phyloP scores from a whole-genome alignment of 345 rosid genomes.

The Aurinia saxatilis region DNA sequence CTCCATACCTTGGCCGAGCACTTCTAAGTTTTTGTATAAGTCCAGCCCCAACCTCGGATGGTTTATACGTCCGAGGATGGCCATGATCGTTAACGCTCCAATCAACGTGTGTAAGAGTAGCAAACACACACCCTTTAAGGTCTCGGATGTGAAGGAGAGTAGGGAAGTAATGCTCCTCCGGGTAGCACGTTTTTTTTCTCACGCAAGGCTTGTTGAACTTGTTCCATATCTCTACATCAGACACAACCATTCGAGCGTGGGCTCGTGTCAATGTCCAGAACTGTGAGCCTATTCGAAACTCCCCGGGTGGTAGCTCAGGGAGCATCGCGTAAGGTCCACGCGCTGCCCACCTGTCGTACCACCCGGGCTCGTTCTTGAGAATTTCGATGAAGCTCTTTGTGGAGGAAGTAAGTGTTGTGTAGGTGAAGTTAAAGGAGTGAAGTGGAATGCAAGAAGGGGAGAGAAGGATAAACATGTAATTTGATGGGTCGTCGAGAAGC shows the following conservation, averaged over 20 bases:
- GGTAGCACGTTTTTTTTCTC: constrained; percentile 45
- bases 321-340: constrained; percentile 61
- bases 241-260: constrained; percentile 51
- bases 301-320: constrained; percentile 53
- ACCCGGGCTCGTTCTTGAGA: constrained; percentile 40
- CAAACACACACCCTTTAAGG: constrained; percentile 39
- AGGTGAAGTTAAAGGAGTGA: constrained; percentile 55
- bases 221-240: constrained; percentile 44
- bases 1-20: constrained; percentile 43
- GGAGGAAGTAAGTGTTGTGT: constrained; percentile 31
- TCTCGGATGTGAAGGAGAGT: constrained; percentile 57
- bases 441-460: constrained; percentile 68
- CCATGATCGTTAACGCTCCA: constrained; percentile 43
- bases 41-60: constrained; percentile 39
- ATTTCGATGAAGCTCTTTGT: constrained; percentile 61
- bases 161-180: constrained; percentile 66
- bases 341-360: constrained; percentile 64
- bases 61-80: constrained; percentile 64
- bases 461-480: constrained; percentile 55
- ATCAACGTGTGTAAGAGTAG: constrained; percentile 69
- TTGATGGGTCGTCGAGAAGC: constrained; percentile 47
- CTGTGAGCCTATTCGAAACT: constrained; percentile 81
- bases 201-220: constrained; percentile 55
- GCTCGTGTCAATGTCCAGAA: constrained; percentile 65
- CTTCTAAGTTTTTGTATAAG: constrained; percentile 36